Percentiles rank a stretch among this genome's conserved stretches.
Conservation (phyloP, 1,284 basidiomycete species). For the Cerioporus squamosus region DNA sequence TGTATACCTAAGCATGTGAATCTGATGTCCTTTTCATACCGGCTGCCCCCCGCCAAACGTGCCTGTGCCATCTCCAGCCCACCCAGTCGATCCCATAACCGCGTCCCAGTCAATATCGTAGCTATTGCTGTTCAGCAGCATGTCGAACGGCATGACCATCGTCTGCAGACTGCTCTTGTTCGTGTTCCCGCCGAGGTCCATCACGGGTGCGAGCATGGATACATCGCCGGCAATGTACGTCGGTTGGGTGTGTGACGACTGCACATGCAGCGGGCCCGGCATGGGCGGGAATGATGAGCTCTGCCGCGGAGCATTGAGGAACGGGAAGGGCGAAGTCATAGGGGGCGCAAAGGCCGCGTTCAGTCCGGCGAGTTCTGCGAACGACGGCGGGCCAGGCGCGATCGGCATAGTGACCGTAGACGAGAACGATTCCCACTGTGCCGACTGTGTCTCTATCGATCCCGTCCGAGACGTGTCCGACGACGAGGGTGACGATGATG, state of each 20-base stretch:
- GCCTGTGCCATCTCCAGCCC: not conserved
- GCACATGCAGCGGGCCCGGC: constrained; percentile 1
- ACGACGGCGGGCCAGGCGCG: not conserved
- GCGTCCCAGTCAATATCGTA: constrained; percentile 4
- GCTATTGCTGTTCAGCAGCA: not conserved
- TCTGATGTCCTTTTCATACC: too few species aligned
- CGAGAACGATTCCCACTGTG: not conserved
- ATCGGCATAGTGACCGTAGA: not conserved
- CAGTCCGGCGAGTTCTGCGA: not conserved
- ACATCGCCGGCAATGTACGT: not conserved
- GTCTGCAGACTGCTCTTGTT: constrained; percentile 13
- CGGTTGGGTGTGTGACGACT: not conserved
- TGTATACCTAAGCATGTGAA: too few species aligned
- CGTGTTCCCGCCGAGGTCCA: not conserved
- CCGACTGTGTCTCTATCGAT: too few species aligned
- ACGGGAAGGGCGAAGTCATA: constrained; percentile 6
- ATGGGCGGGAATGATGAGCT: constrained; percentile 3
- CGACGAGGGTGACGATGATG: not conserved
- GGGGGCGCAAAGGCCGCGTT: not conserved
- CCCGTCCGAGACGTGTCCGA: too few species aligned
- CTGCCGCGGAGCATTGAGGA: constrained; percentile 1
- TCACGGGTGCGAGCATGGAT: not conserved
- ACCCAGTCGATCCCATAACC: constrained; percentile 2
- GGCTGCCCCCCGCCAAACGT: not conserved
- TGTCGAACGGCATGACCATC: constrained; percentile 8